A percentile compares a stretch with the other conserved stretches of the same genome.
Evolutionary conservation across 768 basidiomycete genomes (phyloP).

Genomic region (Leccinum variicolor): DNA sequence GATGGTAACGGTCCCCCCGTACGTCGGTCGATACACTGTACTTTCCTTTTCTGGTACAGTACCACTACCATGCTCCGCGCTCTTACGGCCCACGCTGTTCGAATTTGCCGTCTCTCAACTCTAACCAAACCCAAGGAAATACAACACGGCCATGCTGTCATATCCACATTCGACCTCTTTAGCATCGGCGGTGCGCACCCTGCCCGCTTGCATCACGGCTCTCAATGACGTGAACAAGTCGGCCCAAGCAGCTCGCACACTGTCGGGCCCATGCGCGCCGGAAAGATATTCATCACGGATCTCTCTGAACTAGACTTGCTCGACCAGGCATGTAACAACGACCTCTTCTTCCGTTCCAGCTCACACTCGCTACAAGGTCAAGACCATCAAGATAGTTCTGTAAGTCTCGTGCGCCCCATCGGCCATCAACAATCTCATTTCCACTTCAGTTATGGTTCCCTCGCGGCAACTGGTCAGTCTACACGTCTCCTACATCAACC

Average conservation of each 20-base stretch:
- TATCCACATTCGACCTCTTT: constrained; percentile 91
- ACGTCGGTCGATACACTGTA: background rate
- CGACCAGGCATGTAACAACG: constrained; percentile 48
- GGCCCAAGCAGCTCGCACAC: constrained; percentile 65
- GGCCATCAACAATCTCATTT: background rate
- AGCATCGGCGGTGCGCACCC: constrained; percentile 74
- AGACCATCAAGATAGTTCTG: constrained; percentile 81
- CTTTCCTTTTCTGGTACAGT: constrained; percentile 6
- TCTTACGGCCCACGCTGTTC: background rate
- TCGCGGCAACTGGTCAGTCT: constrained; percentile 81
- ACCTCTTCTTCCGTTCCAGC: background rate
- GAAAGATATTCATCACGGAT: constrained; percentile 82
- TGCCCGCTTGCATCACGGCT: background rate
- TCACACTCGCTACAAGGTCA: constrained; percentile 45
- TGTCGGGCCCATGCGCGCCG: constrained; percentile 87
- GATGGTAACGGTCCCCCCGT: background rate
- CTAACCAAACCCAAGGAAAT: constrained; percentile 8
- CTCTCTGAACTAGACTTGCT: constrained; percentile 64
- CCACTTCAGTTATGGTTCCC: constrained; percentile 71
- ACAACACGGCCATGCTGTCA: constrained; percentile 79
- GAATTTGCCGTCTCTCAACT: constrained; percentile 11
- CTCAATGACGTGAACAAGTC: constrained; percentile 39
- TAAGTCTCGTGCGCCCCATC: constrained; percentile 34
- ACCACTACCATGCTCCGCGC: background rate
- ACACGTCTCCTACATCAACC: background rate